Evolutionary conservation across 1,284 basidiomycete species (phyloP).

Genomic region (Coriolopsis trogii): DNA sequence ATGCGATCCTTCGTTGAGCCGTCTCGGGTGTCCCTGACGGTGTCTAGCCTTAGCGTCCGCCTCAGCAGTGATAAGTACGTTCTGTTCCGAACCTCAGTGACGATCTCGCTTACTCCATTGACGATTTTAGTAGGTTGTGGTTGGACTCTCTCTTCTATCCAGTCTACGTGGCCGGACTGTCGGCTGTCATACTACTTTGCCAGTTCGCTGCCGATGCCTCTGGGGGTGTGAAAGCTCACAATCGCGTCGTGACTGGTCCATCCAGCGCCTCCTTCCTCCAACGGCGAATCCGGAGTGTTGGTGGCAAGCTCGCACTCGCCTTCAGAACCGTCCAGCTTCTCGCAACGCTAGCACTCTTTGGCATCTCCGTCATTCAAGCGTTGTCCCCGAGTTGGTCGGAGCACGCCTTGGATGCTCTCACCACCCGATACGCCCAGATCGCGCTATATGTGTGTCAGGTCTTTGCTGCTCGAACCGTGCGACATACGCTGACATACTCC

Average conservation of each 20-base stretch:
- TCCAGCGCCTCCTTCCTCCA: not conserved
- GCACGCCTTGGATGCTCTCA: no score
- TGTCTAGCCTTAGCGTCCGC: no score
- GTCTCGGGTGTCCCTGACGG: no score
- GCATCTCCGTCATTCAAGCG: no score
- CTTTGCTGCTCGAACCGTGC: not conserved
- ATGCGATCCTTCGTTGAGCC: no score
- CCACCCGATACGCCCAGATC: no score
- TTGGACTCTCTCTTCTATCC: not conserved
- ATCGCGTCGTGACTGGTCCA: not conserved
- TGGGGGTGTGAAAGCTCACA: no score
- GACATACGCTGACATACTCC: constrained; percentile 18
- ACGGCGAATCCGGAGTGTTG: not conserved
- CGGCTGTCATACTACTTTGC: constrained; percentile 18
- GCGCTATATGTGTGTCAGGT: constrained; percentile 4
- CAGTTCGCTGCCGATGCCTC: no score
- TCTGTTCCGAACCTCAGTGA: no score
- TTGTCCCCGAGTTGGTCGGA: no score
- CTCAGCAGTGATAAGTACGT: no score
- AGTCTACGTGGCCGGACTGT: not conserved
- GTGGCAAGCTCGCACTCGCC: not conserved
- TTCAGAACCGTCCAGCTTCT: constrained; percentile 27
- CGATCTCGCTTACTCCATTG: not conserved
- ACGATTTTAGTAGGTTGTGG: not conserved
- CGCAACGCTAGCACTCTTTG: constrained; percentile 16